Base-by-base conservation (phyloP, 441 rosid genomes). In the Viola pubescens region DNA sequence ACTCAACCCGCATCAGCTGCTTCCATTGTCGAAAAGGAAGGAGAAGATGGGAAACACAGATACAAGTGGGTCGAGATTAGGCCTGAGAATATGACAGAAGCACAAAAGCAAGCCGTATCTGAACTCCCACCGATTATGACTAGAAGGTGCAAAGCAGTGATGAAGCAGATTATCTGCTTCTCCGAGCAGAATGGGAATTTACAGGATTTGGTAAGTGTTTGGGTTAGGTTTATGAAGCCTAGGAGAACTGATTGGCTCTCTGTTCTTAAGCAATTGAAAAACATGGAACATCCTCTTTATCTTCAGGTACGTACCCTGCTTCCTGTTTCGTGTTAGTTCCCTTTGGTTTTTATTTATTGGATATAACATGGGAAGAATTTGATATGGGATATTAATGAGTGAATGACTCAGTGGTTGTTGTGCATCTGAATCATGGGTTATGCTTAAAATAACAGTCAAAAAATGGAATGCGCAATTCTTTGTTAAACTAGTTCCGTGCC, bases 161-260 rank as follows among this genome's bases (percentile, higher is more conserved):
- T 88, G 85, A 80, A 58, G 41, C 95, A 91, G 74, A 76, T 91
- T 54, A 79, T 91, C 48, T 84, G 84, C 68, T 74, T 74, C 64
- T 72, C 73, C 63, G 64, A 58, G 4, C 66, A 75, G 59, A 75
- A 77, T 39, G 83, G 67, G 7, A 54, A 65, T 26, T 70, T 88
- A 39, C 56, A 52, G 3, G 81, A 77, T 71, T 64, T 91, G 64
- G 68, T 91, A 75, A 64, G 54, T 68, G 75, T 72, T 66, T 91
- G 94, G 96, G 91, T 77, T 45, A 80, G 73, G 79, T 59, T 78
- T 56, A 91, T 88, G 95, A 88, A 77, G 56, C 96, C 95, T 59
- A 73, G 55, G 50, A 75, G 94, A 67, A 75, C 84, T 53, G 94
- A 86, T 46, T 88, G 98, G 96, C 98, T 91, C 57, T 77, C 78